Evolutionary conservation across 257 asterid species (phyloP), one percentile per base, ranked within the genome.

Genomic region (Eustoma russellianum): DNA sequence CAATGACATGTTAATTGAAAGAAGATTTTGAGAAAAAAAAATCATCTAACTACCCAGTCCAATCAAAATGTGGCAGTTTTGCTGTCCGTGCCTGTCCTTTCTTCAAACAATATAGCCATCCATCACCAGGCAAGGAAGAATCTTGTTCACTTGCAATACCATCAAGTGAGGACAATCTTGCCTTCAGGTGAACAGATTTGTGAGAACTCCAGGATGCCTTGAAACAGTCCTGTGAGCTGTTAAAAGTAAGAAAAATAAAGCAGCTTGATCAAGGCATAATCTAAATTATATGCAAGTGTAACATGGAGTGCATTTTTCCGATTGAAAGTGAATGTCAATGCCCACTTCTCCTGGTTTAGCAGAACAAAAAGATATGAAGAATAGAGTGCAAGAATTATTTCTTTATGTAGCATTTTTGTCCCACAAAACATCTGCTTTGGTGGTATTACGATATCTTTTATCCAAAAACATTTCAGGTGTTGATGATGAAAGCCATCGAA

Each of bases 201-300:
- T 92, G 98, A 66, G 97, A 80, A 67, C 82, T 77, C 95, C 98
- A 88, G 35, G 94, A 85, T 38, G 82, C 83, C 92, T 88, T 92
- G 85, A 92, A 92, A 80, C 98, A 92, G 43, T 92, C 91, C 68
- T 91, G 98, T 14, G 95, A 59, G 77, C 98, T 87, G 71, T 41
- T 24, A 24, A 53, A 62, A 46, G 40, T 57, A 52, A 57, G 58
- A 44, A 53, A 62, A 46, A 43, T 55, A 52, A 57, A 61, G 52
- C 3, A 40, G 46, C 38, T 50, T 48, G 35, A 43, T 63, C 56
- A 79, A 47, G 52, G 56, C 5, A 51, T 16, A 46, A 48, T 30
- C 57, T 17, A 34, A 48, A 12, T 38, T 54, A 16, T 48, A 38
- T 40, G 57, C 28, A 66, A 11, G 51, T 43, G 44, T 7, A 6